Base-by-base conservation (phyloP, 805 yeast species). In the Starmerella khaoyaiensis region DNA sequence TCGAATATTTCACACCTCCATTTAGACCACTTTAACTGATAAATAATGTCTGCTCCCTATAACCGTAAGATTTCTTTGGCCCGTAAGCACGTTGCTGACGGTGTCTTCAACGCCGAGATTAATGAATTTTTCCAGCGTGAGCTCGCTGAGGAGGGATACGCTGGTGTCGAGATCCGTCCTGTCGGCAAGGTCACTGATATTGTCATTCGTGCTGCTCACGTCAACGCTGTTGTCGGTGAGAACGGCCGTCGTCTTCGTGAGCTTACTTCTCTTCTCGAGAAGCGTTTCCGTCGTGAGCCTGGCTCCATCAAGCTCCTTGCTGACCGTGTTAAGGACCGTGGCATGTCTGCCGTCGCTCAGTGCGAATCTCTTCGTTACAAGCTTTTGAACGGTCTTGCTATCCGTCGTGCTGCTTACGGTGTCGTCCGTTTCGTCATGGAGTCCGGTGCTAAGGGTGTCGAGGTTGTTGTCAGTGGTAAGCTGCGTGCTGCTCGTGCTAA, bases 81-180 rank as follows among this genome's bases (percentile, higher is more conserved):
- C 75, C 86, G 96, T 82, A 86, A 86, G 86, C 80, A 86, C 65
- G 97, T 90, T 66, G 95, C 95, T 70, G 98, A 90, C 77, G 98
- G 98, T 82, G 98, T 90, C 62, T 83, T 90, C 78, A 90, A 79
- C 93, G 98, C 98, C 69, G 98, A 90, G 75, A 74, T 90, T 64
- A 90, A 90, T 78, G 98, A 90, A 75, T 90, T 90, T 90, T 90
- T 90, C 84, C 83, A 96, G 77, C 87, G 98, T 76, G 98, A 90
- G 72, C 80, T 90, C 64, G 94, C 98, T 60, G 98, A 90, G 75
- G 95, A 90, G 72, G 98, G 98, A 67, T 90, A 90, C 78, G 90
- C 98, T 61, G 98, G 98, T 74, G 94, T 90, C 63, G 98, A 90
- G 74, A 95, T 90, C 67, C 82, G 97, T 74, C 81, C 82, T 63